Base-by-base conservation (phyloP, 176 grass and related monocot genomes). In the Areca catechu region DNA sequence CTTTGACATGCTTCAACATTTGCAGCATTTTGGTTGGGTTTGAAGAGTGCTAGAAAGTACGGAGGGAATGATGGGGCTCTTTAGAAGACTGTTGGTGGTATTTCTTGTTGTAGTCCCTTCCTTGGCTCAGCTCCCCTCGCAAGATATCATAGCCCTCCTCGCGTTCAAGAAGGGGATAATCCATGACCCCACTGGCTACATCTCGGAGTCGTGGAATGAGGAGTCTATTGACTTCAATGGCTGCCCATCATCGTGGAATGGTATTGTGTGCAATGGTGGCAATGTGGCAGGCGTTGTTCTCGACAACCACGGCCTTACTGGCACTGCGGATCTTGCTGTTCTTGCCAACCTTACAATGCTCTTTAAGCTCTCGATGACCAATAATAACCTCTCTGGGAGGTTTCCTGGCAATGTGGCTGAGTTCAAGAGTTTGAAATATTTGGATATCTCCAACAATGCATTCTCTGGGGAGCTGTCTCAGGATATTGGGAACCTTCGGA, bases 101-200 rank as follows among this genome's bases (percentile, higher is more conserved):
- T 66, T 92, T 29, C 47, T 85, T 19, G 55, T 83, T 49, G 68
- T 17, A 0, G 48, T 64, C 74, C 84, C 81, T 61, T 86, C 70
- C 4, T 67, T 79, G 16, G 88, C 57, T 7, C 93, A 98, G 67
- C 81, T 98, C 53, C 93, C 93, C 4, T 98, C 93, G 0, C 76
- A 85, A 60, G 93, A 90, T 51, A 89, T 92, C 51, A 82, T 98
- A 0, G 93, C 84, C 2, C 88, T 98, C 3, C 93, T 98, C 1
- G 84, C 78, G 0, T 98, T 98, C 81, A 98, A 98, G 88, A 98
- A 98, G 73, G 81, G 93, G 22, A 89, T 98, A 71, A 81, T 84
- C 0, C 88, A 80, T 24, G 93, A 98, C 67, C 93, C 93, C 0
- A 56, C 78, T 0, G 84, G 93, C 7, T 98, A 82, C 77, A 64